phyloP scores from a whole-genome alignment of 345 rosid genomes.

The Heritiera fomes region DNA sequence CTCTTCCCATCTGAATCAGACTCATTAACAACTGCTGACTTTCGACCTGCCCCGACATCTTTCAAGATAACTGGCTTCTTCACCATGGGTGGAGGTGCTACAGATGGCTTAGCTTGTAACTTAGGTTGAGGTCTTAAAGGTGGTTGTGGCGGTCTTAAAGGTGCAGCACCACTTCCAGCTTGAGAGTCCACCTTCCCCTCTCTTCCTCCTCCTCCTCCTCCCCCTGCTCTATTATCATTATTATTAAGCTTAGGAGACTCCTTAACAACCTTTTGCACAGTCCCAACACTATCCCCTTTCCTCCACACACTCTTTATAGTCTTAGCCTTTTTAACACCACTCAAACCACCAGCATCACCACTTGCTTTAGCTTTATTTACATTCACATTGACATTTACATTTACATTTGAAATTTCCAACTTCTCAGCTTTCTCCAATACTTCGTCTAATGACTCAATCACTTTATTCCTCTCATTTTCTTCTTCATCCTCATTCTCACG shows the following conservation, averaged over 20 bases:
- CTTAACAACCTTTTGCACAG: constrained; percentile 61
- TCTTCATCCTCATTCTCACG: constrained; percentile 29
- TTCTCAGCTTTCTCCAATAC: constrained; percentile 90
- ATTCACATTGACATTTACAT: constrained; percentile 26
- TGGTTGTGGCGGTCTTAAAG: constrained; percentile 51
- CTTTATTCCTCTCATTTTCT: constrained; percentile 61
- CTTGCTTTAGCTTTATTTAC: constrained; percentile 32
- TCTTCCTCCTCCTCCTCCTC: constrained; percentile 23
- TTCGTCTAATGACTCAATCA: constrained; percentile 81
- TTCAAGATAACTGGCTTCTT: constrained; percentile 71
- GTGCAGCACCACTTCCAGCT: constrained; percentile 26
- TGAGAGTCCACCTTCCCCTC: constrained; percentile 40
- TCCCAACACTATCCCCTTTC: constrained; percentile 76
- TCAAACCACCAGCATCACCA: constrained; percentile 31
- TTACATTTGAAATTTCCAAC: constrained; percentile 53
- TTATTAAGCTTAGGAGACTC: constrained; percentile 48
- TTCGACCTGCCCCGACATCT: constrained; percentile 75
- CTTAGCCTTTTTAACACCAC: constrained; percentile 48
- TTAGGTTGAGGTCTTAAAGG: constrained; percentile 68
- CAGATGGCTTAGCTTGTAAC: constrained; percentile 73
- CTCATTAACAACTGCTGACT: constrained; percentile 38
- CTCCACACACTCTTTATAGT: constrained; percentile 94
- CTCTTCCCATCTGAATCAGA: constrained; percentile 44
- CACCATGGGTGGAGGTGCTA: constrained; percentile 50
- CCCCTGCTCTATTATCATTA: constrained; percentile 30